These are phyloP conservation scores for Vaccinium corymbosum DNA, from an alignment of 148 eudicot species.

Conservation along the genomic window DNA sequence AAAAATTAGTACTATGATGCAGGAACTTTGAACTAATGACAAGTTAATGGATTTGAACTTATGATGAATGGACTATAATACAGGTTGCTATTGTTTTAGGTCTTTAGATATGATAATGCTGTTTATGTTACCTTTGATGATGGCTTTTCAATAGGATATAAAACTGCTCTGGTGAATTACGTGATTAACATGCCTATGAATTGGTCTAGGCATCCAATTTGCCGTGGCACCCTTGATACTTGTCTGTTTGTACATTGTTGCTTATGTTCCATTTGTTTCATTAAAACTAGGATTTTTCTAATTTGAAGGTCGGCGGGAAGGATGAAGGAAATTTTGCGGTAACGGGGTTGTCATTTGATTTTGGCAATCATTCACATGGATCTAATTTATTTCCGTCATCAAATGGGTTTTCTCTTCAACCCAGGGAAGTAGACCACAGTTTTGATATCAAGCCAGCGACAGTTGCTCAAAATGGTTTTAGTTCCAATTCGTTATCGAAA, in stretches of 20 bases:
- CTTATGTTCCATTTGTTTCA: conserved; percentile 6
- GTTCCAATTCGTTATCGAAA: conserved; percentile 24
- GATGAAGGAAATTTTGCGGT: conserved; percentile 34
- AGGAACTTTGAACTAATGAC: not conserved
- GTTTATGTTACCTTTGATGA: not conserved
- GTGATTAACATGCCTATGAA: conserved; percentile 1
- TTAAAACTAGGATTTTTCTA: conserved; percentile 5
- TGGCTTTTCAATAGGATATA: not conserved
- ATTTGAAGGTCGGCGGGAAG: conserved; percentile 30
- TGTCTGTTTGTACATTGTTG: not conserved
- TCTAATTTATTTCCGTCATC: conserved; percentile 37
- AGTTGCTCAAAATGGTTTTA: conserved; percentile 28
- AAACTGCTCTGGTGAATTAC: not conserved
- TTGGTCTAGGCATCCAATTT: not conserved
- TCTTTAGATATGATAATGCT: not conserved
- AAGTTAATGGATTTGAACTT: no score
- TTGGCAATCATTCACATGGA: conserved; percentile 24
- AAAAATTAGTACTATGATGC: conserved; percentile 14
- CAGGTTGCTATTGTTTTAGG: conserved; percentile 29
- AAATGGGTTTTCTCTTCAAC: conserved; percentile 22
- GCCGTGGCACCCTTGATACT: not conserved
- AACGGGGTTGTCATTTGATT: conserved; percentile 27
- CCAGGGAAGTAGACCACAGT: conserved; percentile 23
- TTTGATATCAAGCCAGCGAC: conserved; percentile 27
- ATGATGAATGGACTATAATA: conserved; percentile 17